Evolutionary conservation across 257 asterid species (phyloP).

Genomic region (Primulina eburnea): DNA sequence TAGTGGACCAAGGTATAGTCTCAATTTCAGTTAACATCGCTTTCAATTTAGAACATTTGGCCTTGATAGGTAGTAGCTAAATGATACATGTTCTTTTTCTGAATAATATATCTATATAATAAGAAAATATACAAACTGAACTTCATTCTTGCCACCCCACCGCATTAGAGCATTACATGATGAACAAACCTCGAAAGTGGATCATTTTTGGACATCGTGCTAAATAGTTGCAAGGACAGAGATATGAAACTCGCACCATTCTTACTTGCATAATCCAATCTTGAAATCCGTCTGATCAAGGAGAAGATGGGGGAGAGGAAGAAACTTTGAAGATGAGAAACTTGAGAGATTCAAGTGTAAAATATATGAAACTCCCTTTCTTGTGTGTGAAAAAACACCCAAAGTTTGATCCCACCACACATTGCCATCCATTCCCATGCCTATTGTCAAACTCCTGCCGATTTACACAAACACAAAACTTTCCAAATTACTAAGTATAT

Average conservation of each 20-base stretch:
- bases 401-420: slow-evolving; percentile 36
- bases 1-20: neutral
- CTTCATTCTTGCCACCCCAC: too few relatives aligned
- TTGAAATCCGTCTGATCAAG: neutral
- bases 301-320: neutral
- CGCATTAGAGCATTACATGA: too few relatives aligned
- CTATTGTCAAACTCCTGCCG: slow-evolving; percentile 34
- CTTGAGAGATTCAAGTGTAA: slow-evolving; percentile 24
- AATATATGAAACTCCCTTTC: slow-evolving; percentile 31
- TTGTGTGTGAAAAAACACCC: slow-evolving; percentile 38
- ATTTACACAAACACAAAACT: neutral
- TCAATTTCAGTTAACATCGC: neutral
- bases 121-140: too few relatives aligned
- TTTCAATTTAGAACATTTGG: too few relatives aligned
- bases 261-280: too few relatives aligned
- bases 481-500: too few relatives aligned
- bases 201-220: too few relatives aligned
- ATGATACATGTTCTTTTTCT: too few relatives aligned
- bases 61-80: too few relatives aligned
- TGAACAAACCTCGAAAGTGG: too few relatives aligned
- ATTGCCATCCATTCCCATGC: slow-evolving; percentile 40
- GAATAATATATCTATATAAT: too few relatives aligned
- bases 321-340: slow-evolving; percentile 33
- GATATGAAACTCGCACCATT: too few relatives aligned
- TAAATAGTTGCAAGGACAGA: neutral